Base-by-base conservation (phyloP, 2,329 filamentous ascomycete genomes). In the Beauveria scarabaeidicola region DNA sequence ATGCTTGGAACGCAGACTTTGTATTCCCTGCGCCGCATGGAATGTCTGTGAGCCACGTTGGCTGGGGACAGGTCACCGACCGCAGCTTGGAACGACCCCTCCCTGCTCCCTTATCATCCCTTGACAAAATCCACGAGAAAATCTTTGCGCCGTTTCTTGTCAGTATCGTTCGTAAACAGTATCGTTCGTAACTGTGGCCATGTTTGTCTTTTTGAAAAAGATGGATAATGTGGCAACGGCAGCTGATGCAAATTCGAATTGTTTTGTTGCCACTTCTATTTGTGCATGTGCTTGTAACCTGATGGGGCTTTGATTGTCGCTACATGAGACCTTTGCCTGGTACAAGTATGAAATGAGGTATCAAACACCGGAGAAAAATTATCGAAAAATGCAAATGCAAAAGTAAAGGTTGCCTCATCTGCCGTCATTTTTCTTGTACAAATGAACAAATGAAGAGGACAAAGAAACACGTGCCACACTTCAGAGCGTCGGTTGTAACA, bases 281-380 rank as follows among this genome's bases (percentile, higher is more conserved):
- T 21, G 32, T 23, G 29, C 5, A 38, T 27, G 23, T 53, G 38
- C 51, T 43, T 29, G 51, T 53, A 13, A 43, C 47, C 47, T n/a
- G 15, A 36, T 32, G 9, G 19, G 19, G 32, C 19, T 3, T 19
- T 23, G 19, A 6, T 54, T 25, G n/a, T 55, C 40, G 40, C 23
- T 54, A 32, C 29, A 21, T 43, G 36, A 54, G 52, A 54, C 52
- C 36, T 47, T 58, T 58, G 56, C 48, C 50, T 57, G 51, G 58
- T 51, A 47, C 53, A 55, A 51, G 38, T 46, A 43, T 53, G 25
- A 46, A 53, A 57, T 58, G 61, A 63, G 60, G 68, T 61, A 64
- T 67, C 68, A 68, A 63, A 65, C 67, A 67, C 29, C 53, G 40
- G 27, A 52, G 59, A 61, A 63, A 59, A 41, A 51, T 29, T 50